These are phyloP conservation scores for Quercus mongolica DNA, from an alignment of 306 rosid species.

Conservation along the genomic window DNA sequence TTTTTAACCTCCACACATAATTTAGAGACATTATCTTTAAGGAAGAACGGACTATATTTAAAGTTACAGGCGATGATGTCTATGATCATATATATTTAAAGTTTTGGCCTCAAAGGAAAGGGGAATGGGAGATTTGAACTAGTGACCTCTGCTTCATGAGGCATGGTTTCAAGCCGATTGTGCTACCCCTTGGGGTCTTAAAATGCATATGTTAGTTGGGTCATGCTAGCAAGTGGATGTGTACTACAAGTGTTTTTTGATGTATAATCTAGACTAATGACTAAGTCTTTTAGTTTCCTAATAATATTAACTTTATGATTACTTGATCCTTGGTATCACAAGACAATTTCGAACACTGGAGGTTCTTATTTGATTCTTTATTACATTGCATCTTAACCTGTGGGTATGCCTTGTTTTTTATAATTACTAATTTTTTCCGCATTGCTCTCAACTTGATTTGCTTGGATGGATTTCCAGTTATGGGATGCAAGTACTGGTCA, in stretches of 20 bases:
- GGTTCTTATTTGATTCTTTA: neutral
- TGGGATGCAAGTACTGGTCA: constrained; percentile 96
- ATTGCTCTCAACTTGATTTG: constrained; percentile 21
- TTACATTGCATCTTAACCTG: neutral
- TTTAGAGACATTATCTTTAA: neutral
- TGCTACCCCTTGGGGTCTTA: neutral
- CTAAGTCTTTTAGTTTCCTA: neutral
- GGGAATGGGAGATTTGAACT: neutral
- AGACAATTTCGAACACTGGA: neutral
- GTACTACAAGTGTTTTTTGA: neutral
- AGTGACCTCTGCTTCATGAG: no score
- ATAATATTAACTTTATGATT: neutral
- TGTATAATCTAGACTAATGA: neutral
- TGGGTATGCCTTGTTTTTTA: neutral
- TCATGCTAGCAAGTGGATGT: neutral
- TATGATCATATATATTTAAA: neutral
- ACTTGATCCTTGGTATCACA: neutral
- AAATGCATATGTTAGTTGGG: neutral
- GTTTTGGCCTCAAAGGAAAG: no score
- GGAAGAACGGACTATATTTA: neutral
- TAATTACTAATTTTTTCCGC: constrained; percentile 5
- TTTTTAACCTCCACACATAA: neutral
- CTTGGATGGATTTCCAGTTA: constrained; percentile 56
- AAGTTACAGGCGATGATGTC: neutral
- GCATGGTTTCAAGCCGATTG: no score